Percentiles rank a stretch among this genome's conserved stretches.
phyloP scores from a whole-genome alignment of 257 asterid genomes.

The Pogostemon cablin region DNA sequence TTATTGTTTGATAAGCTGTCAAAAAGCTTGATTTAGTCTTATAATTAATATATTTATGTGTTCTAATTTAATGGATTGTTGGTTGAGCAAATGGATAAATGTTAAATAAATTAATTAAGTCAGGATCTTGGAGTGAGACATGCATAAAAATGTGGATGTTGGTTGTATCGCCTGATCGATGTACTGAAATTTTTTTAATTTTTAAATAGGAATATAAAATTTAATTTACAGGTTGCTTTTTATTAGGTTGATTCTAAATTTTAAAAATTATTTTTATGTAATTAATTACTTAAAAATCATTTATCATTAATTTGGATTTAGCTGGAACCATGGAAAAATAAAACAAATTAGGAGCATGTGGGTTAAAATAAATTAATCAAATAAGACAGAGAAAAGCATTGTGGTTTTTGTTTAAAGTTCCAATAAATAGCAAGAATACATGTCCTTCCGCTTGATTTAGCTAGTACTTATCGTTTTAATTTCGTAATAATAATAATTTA shows the following conservation, averaged over 20 bases:
- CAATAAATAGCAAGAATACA: background rate
- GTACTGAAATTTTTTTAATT: no score
- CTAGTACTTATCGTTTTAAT: no score
- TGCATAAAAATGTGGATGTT: background rate
- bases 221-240: no score
- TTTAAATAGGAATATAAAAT: no score
- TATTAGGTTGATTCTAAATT: no score
- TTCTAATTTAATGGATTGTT: background rate
- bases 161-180: background rate
- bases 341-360: background rate
- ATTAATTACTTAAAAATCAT: no score
- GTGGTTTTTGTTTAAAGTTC: background rate
- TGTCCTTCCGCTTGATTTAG: background rate
- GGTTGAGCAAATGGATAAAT: conserved; percentile 16
- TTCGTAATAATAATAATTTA: background rate
- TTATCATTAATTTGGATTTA: no score
- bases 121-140: background rate
- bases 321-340: background rate
- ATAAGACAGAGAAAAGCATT: background rate
- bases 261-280: no score
- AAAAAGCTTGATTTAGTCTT: conserved; percentile 23
- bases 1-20: conserved; percentile 32
- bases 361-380: background rate
- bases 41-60: conserved; percentile 1
- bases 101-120: conserved; percentile 1